Percentiles rank a stretch among this genome's conserved stretches.
Evolutionary conservation across 345 rosid genomes (phyloP).

Genomic region (Litchi chinensis): DNA sequence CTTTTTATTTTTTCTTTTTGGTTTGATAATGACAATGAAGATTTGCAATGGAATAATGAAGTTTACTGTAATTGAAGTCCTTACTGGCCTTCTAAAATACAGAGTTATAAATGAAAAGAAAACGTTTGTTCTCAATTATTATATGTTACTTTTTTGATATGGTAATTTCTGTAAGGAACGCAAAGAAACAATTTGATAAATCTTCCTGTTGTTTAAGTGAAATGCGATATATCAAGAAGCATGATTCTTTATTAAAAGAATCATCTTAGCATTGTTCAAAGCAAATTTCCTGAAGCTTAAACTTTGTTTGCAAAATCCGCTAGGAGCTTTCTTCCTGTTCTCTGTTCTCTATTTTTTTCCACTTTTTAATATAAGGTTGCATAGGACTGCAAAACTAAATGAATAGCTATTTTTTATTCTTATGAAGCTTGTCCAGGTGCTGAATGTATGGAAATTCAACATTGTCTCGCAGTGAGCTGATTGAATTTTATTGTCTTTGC

Average conservation of each 20-base stretch:
- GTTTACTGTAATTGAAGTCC: not conserved
- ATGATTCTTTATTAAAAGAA: not conserved
- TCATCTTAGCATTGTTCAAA: not conserved
- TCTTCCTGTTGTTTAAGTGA: not conserved
- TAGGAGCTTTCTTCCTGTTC: not conserved
- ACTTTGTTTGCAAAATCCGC: not conserved
- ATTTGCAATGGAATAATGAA: not conserved
- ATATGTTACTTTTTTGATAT: not conserved
- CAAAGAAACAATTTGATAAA: not conserved
- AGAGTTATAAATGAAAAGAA: not conserved
- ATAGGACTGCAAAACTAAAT: not conserved
- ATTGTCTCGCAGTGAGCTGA: not conserved
- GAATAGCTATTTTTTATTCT: not conserved
- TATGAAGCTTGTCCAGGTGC: conserved; percentile 3
- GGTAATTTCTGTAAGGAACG: not conserved
- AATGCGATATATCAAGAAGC: not conserved
- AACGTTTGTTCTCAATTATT: not conserved
- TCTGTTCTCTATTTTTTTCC: not conserved
- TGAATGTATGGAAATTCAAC: conserved; percentile 1
- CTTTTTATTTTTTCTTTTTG: not conserved
- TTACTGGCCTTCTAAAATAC: not conserved
- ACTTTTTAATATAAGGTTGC: not conserved
- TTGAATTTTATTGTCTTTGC: conserved; percentile 8
- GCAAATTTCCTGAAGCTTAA: not conserved
- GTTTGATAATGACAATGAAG: not conserved